Evolutionary conservation across 345 rosid species (phyloP).

Genomic region (Aegle marmelos): DNA sequence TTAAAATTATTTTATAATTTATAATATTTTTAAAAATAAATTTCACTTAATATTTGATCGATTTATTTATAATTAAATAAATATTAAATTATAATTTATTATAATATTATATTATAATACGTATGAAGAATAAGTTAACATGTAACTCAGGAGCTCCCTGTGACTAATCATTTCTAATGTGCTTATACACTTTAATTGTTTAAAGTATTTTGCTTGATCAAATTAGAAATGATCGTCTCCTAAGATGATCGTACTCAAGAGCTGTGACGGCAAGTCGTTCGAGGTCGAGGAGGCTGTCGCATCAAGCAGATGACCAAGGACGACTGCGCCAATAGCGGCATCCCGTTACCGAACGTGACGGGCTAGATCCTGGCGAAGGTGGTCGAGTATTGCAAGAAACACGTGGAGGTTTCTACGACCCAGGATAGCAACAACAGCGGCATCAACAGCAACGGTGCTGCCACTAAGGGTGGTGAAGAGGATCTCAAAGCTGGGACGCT

Average conservation of each 20-base stretch:
- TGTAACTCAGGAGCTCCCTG: too few species aligned
- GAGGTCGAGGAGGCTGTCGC: constrained; percentile 70
- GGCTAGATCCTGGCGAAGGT: constrained; percentile 77
- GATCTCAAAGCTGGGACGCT: constrained; percentile 51
- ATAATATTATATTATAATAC: too few species aligned
- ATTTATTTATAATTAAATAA: too few species aligned
- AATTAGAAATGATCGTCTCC: too few species aligned
- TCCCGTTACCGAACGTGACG: constrained; percentile 69
- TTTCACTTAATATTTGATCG: too few species aligned
- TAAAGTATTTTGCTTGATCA: too few species aligned
- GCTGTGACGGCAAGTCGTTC: constrained; percentile 67
- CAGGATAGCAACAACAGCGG: neutral
- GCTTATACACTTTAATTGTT: too few species aligned
- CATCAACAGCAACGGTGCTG: neutral
- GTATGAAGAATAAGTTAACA: too few species aligned
- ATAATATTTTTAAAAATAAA: too few species aligned
- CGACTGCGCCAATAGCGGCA: constrained; percentile 51
- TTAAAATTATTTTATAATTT: too few species aligned
- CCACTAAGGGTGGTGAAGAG: constrained; percentile 15
- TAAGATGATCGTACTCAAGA: constrained; percentile 41
- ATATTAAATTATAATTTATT: too few species aligned
- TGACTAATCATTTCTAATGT: too few species aligned
- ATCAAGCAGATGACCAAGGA: constrained; percentile 74
- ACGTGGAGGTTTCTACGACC: constrained; percentile 39
- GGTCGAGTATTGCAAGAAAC: constrained; percentile 77